Conservation (phyloP, 2,329 filamentous ascomycete species). For the Onygenales sp. region DNA sequence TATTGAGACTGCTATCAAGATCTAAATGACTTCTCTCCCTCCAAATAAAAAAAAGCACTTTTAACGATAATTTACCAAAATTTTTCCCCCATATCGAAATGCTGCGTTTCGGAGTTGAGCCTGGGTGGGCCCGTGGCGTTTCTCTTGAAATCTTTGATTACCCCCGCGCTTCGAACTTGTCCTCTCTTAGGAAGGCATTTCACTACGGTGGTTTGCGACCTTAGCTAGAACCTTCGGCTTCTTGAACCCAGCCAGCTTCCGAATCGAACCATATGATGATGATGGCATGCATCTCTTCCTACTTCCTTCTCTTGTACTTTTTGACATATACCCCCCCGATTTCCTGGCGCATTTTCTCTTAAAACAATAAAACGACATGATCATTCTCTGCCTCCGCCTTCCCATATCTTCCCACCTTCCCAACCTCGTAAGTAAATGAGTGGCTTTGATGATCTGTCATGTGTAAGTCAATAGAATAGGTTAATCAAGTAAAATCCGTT, state of each 20-base stretch:
- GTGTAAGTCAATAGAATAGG: too few species aligned
- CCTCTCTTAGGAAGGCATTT: neutral
- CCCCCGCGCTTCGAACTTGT: neutral
- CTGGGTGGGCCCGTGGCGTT: neutral
- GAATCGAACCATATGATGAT: neutral
- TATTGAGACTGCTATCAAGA: slow-evolving; percentile 90
- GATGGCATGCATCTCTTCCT: neutral
- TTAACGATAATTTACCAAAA: neutral
- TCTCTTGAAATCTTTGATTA: neutral
- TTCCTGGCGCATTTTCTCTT: neutral
- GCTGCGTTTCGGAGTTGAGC: slow-evolving; percentile 2
- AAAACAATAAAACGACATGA: neutral
- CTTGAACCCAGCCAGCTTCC: neutral
- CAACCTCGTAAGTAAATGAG: too few species aligned
- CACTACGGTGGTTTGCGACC: neutral
- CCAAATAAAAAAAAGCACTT: slow-evolving; percentile 44
- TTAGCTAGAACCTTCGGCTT: neutral
- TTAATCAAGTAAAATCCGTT: neutral
- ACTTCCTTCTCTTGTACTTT: neutral
- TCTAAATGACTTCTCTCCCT: slow-evolving; percentile 57
- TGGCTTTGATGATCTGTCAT: too few species aligned
- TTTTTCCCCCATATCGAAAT: neutral
- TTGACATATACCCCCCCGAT: neutral
- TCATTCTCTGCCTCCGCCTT: neutral
- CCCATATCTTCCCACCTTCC: neutral